phyloP scores from a whole-genome alignment of 208 protist species.

The Blechomonas ayalai region DNA sequence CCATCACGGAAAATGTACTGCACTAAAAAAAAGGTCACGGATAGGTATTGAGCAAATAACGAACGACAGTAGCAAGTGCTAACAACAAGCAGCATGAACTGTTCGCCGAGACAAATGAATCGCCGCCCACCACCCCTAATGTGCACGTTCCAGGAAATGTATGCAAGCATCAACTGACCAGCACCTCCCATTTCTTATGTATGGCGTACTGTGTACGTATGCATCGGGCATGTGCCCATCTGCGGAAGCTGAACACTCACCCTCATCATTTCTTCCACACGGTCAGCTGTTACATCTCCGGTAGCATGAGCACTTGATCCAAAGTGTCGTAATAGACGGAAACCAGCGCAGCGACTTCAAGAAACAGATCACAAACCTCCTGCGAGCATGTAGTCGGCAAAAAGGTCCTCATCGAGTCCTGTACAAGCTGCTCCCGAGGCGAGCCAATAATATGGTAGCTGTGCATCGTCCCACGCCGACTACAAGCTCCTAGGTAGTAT shows the following conservation, averaged over 20 bases:
- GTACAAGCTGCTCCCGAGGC: slow-evolving; percentile 48
- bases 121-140: slow-evolving; percentile 3
- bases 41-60: not conserved
- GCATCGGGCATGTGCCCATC: too few relatives aligned
- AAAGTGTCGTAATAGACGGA: slow-evolving; percentile 77
- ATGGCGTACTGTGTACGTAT: too few relatives aligned
- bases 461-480: slow-evolving; percentile 53
- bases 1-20: slow-evolving; percentile 9
- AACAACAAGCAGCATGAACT: too few relatives aligned
- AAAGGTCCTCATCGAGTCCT: slow-evolving; percentile 75
- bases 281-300: slow-evolving; percentile 10
- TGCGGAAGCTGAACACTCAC: too few relatives aligned
- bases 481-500: slow-evolving; percentile 45
- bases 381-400: slow-evolving; percentile 47
- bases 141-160: slow-evolving; percentile 9
- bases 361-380: slow-evolving; percentile 52
- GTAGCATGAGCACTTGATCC: slow-evolving; percentile 38
- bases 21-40: not conserved
- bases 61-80: too few relatives aligned
- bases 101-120: not conserved
- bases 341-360: slow-evolving; percentile 66
- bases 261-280: too few relatives aligned
- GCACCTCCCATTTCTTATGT: too few relatives aligned
- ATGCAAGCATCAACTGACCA: too few relatives aligned
- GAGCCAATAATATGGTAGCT: slow-evolving; percentile 63